These are phyloP conservation scores for Theileria orientalis DNA, from an alignment of 169 alveolate genomes.

Conservation along the genomic window DNA sequence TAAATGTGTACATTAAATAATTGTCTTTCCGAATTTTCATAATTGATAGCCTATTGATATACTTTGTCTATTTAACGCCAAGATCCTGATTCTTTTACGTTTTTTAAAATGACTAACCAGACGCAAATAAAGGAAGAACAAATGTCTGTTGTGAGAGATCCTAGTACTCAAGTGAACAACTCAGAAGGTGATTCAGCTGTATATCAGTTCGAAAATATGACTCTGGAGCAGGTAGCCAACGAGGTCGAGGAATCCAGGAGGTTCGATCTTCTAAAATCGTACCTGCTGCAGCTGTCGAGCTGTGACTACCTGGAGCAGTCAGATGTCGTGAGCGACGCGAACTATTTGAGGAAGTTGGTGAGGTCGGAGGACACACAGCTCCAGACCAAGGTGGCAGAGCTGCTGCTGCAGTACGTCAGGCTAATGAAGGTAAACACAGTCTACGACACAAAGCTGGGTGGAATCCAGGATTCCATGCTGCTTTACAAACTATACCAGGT, in stretches of 20 bases:
- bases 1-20: too few species aligned
- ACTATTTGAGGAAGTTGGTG: conserved; percentile 8
- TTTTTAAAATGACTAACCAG: too few species aligned
- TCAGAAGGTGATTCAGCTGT: too few species aligned
- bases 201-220: too few species aligned
- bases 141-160: too few species aligned
- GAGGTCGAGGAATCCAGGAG: conserved; percentile 13
- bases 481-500: conserved; percentile 22
- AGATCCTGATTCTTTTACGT: too few species aligned
- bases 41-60: too few species aligned
- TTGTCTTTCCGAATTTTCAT: too few species aligned
- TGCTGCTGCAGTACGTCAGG: conserved; percentile 38
- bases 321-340: conserved; percentile 18
- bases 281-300: conserved; percentile 14
- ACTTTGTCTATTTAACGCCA: too few species aligned
- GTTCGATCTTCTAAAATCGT: conserved; percentile 29
- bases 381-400: conserved; percentile 39
- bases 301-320: conserved; percentile 25
- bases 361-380: conserved; percentile 20
- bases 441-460: conserved; percentile 14
- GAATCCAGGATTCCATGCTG: conserved; percentile 28
- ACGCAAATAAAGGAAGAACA: too few species aligned
- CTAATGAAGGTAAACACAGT: conserved; percentile 11
- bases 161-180: too few species aligned
- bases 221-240: conserved; percentile 29